Conservation (phyloP, 169 alveolate genomes). For the Eimeria acervulina region DNA sequence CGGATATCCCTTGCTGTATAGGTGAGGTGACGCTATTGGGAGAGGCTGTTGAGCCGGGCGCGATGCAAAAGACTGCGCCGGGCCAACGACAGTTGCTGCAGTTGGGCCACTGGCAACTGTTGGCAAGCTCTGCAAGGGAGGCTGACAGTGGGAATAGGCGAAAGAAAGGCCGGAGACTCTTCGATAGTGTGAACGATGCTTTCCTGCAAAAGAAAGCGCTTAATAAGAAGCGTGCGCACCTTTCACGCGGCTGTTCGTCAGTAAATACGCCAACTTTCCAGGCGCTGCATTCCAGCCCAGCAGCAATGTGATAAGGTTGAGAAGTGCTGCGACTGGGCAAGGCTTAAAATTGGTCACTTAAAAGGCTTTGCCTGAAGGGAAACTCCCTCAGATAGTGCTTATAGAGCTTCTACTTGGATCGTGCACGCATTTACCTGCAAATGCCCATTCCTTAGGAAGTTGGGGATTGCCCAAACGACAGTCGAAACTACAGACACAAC, state of each 20-base stretch:
- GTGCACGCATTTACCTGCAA: conserved; percentile 57
- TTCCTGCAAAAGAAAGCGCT: conserved; percentile 53
- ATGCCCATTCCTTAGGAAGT: conserved; percentile 79
- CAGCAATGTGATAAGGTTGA: background rate
- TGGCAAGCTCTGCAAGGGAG: conserved; percentile 21
- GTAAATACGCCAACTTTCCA: no score
- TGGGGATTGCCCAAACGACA: conserved; percentile 60
- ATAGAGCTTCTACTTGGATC: background rate
- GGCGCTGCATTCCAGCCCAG: background rate
- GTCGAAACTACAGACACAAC: conserved; percentile 51
- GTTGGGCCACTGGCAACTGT: conserved; percentile 5
- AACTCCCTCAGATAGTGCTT: background rate
- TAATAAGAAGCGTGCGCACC: background rate
- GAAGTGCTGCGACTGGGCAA: background rate
- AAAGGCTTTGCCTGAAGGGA: background rate
- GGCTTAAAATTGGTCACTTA: background rate
- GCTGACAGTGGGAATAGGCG: conserved; percentile 55
- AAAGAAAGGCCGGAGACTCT: conserved; percentile 80
- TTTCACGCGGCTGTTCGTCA: background rate
- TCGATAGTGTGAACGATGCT: conserved; percentile 83
- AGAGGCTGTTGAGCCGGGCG: conserved; percentile 73
- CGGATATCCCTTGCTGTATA: conserved; percentile 27
- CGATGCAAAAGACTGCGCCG: conserved; percentile 37
- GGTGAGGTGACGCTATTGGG: conserved; percentile 50
- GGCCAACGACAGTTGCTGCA: conserved; percentile 37